Conservation (phyloP, 2,329 filamentous ascomycete genomes). For the Fusarium verrucosum region DNA sequence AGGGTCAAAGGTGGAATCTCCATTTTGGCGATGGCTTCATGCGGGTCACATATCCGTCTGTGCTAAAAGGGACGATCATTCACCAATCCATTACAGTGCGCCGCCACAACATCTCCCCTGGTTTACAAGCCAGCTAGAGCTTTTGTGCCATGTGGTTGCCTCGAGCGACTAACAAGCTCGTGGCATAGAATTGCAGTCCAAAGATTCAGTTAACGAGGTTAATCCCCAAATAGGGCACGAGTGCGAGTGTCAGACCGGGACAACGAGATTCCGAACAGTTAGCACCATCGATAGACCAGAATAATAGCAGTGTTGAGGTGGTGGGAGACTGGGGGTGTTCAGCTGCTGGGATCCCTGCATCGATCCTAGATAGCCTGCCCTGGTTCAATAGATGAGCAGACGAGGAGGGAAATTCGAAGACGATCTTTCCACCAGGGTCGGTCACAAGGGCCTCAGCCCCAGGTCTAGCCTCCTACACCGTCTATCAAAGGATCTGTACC, state of each 20-base stretch:
- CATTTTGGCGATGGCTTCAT: conserved; percentile 35
- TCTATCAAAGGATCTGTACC: conserved; percentile 1
- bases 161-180: background rate
- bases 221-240: conserved; percentile 22
- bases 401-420: conserved; percentile 26
- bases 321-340: conserved; percentile 29
- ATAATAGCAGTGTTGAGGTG: conserved; percentile 8
- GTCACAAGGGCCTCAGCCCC: conserved; percentile 24
- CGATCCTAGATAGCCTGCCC: conserved; percentile 18
- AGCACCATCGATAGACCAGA: background rate
- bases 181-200: background rate
- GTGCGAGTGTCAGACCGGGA: conserved; percentile 40
- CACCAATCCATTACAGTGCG: conserved; percentile 8
- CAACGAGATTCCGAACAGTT: conserved; percentile 32
- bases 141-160: background rate
- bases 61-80: conserved; percentile 1
- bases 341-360: conserved; percentile 36
- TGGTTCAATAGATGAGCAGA: conserved; percentile 20
- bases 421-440: conserved; percentile 24
- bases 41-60: conserved; percentile 31
- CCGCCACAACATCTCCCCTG: background rate
- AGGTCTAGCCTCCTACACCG: background rate
- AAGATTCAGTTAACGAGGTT: background rate
- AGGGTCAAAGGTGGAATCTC: conserved; percentile 17
- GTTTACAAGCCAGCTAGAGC: too few species aligned